A percentile compares a stretch with the other conserved stretches of the same genome.
phyloP scores from a whole-genome alignment of 352 stramenopile species.

The Globisporangium solare region DNA sequence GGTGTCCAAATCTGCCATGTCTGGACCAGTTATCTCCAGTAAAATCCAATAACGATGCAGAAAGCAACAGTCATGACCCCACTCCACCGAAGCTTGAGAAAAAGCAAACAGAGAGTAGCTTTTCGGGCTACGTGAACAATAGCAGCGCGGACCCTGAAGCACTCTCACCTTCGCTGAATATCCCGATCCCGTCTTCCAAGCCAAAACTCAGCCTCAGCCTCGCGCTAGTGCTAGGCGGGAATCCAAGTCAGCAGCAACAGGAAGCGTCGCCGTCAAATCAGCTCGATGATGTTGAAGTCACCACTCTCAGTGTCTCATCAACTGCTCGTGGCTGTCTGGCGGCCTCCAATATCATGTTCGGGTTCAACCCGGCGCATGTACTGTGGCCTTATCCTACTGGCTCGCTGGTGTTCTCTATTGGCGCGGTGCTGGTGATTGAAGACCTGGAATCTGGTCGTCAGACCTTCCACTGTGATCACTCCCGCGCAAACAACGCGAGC shows the following conservation, averaged over 20 bases:
- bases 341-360: slow-evolving; percentile 7
- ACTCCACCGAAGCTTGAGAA: too few relatives aligned
- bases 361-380: slow-evolving; percentile 13
- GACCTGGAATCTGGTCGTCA: slow-evolving; percentile 23
- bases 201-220: slow-evolving; percentile 28
- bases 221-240: slow-evolving; percentile 19
- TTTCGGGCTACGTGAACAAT: not conserved
- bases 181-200: slow-evolving; percentile 23
- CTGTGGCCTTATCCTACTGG: slow-evolving; percentile 31
- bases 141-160: slow-evolving; percentile 8
- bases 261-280: not conserved
- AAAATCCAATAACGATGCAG: not conserved
- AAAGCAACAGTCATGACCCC: not conserved
- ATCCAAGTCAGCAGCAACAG: not conserved
- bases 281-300: not conserved
- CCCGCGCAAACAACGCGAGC: not conserved
- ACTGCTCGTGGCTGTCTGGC: slow-evolving; percentile 1
- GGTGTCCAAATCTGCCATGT: not conserved
- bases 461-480: slow-evolving; percentile 14
- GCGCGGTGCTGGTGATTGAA: slow-evolving; percentile 28
- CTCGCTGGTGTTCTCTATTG: slow-evolving; percentile 24
- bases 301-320: slow-evolving; percentile 4
- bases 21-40: too few relatives aligned
- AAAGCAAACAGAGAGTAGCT: not conserved
- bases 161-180: slow-evolving; percentile 14